Percentiles rank a stretch among this genome's conserved stretches.
phyloP scores from a whole-genome alignment of 306 rosid genomes.

The Acacia melanoxylon region DNA sequence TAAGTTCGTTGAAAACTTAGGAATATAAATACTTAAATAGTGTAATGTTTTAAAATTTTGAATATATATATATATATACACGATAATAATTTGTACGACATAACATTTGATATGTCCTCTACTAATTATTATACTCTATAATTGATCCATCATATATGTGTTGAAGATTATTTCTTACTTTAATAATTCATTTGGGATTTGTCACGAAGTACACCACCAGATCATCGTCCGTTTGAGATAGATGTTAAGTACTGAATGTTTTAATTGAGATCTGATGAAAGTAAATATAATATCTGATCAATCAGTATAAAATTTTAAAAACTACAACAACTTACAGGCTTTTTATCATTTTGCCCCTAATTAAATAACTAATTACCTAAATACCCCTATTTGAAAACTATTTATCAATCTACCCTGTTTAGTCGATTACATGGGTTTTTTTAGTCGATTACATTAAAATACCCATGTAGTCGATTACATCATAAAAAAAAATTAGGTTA shows the following conservation, averaged over 20 bases:
- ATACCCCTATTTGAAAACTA: no score
- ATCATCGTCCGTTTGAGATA: neutral
- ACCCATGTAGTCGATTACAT: no score
- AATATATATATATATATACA: neutral
- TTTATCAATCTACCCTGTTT: no score
- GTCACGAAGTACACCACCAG: neutral
- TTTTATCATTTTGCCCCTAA: no score
- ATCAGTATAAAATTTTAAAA: no score
- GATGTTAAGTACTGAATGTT: neutral
- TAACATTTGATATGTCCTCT: neutral
- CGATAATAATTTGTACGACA: neutral
- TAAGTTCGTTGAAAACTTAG: neutral
- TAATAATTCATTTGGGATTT: neutral
- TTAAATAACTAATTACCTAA: no score
- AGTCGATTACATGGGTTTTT: no score
- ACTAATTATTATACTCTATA: neutral
- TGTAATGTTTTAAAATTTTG: neutral
- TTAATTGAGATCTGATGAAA: no score
- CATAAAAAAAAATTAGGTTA: no score
- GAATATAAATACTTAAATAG: neutral
- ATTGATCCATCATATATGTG: neutral
- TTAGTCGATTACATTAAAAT: no score
- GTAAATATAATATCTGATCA: no score
- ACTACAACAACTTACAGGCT: no score
- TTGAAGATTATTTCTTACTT: neutral